Evolutionary conservation across 1,139 yeast genomes (phyloP).

Genomic region (Pichia sp.): DNA sequence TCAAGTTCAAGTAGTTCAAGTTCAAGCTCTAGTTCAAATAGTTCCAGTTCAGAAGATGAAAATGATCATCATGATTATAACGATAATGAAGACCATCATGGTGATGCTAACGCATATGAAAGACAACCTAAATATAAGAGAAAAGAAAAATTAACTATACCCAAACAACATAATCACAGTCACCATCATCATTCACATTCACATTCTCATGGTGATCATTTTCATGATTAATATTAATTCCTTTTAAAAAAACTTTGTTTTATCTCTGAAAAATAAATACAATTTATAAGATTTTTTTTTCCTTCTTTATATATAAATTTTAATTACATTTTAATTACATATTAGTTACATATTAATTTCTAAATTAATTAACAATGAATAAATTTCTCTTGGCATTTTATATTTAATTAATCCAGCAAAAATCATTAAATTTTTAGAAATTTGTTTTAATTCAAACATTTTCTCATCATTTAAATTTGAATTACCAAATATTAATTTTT

Average conservation of each 20-base stretch:
- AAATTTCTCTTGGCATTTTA: constrained; percentile 90
- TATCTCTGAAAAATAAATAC: too few species aligned
- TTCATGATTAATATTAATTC: constrained; percentile 8
- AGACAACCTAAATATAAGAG: constrained; percentile 58
- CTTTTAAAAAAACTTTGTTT: background rate
- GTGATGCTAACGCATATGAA: constrained; percentile 61
- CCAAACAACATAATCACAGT: background rate
- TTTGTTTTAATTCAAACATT: constrained; percentile 48
- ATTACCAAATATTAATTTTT: constrained; percentile 33
- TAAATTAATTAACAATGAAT: constrained; percentile 63
- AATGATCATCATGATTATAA: constrained; percentile 19
- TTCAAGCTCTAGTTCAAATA: constrained; percentile 29
- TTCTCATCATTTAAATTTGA: constrained; percentile 26
- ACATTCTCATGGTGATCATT: constrained; percentile 12
- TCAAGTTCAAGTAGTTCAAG: too few species aligned
- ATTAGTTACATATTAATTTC: constrained; percentile 46
- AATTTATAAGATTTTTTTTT: too few species aligned
- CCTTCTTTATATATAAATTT: too few species aligned
- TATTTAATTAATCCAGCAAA: constrained; percentile 96
- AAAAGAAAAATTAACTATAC: constrained; percentile 17
- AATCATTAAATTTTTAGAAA: constrained; percentile 85
- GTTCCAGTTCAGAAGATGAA: constrained; percentile 31
- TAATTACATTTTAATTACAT: background rate
- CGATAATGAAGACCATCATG: constrained; percentile 21
- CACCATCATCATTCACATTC: constrained; percentile 10